Evolutionary conservation across 2,329 filamentous ascomycete genomes (phyloP).

Genomic region (Xylogone sp.): DNA sequence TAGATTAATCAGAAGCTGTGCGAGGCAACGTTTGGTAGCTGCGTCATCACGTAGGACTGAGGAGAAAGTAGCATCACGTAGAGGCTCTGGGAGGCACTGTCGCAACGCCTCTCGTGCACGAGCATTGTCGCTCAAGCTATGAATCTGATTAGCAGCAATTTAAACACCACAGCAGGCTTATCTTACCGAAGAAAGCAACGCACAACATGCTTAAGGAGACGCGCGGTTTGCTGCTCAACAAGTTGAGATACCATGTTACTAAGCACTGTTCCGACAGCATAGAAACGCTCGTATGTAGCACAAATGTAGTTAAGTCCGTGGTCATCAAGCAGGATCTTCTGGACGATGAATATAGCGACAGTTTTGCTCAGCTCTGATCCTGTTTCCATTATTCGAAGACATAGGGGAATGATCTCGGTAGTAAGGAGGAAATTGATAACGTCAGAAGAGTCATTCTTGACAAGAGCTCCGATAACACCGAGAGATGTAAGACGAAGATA

Average conservation of each 20-base stretch:
- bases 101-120: constrained; percentile 90
- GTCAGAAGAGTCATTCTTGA: constrained; percentile 98
- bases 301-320: constrained; percentile 97
- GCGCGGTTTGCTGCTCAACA: constrained; percentile 94
- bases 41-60: constrained; percentile 95
- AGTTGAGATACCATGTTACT: constrained; percentile 99
- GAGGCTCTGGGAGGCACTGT: constrained; percentile 94
- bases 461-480: constrained; percentile 92
- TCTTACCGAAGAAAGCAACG: constrained; percentile 89
- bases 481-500: constrained; percentile 94
- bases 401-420: constrained; percentile 96
- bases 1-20: constrained; percentile 94
- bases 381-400: constrained; percentile 98
- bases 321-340: constrained; percentile 96
- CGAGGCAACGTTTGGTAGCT: constrained; percentile 93
- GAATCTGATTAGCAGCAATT: neutral
- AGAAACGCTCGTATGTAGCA: constrained; percentile 97
- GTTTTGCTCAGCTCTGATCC: constrained; percentile 98
- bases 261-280: constrained; percentile 92
- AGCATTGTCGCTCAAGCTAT: constrained; percentile 89
- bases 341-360: constrained; percentile 98
- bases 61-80: constrained; percentile 96
- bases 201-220: constrained; percentile 95
- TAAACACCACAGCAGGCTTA: neutral
- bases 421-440: constrained; percentile 99